Percentiles rank a stretch among this genome's conserved stretches.
Evolutionary conservation across 768 basidiomycete species (phyloP).

Genomic region (Mrakia frigida): DNA sequence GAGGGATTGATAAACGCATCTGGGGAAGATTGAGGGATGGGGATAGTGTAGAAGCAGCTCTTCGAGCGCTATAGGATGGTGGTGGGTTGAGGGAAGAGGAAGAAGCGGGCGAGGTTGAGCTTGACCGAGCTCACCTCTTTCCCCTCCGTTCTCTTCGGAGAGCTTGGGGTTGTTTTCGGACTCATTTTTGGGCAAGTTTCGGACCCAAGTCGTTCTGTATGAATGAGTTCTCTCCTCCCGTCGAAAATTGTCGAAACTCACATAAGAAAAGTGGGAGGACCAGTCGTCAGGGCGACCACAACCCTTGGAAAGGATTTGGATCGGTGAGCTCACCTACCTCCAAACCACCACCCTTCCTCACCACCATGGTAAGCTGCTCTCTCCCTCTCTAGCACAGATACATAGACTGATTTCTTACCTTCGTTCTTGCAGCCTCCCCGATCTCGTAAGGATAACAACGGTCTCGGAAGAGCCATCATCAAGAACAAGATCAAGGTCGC

Average conservation of each 20-base stretch:
- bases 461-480: slow-evolving; percentile 91
- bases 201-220: too few species aligned
- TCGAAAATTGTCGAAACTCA: too few species aligned
- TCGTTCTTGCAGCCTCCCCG: slow-evolving; percentile 33
- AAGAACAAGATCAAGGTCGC: slow-evolving; percentile 82
- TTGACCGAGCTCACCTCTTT: background rate
- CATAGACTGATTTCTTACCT: background rate
- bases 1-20: slow-evolving; percentile 8
- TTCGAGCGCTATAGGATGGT: background rate
- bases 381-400: too few species aligned
- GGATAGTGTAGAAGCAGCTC: background rate
- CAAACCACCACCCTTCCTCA: background rate
- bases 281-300: too few species aligned
- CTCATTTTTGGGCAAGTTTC: background rate
- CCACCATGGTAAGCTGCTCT: background rate
- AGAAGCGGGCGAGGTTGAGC: background rate
- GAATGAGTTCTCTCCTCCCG: too few species aligned
- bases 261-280: too few species aligned
- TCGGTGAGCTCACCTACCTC: background rate
- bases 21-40: background rate
- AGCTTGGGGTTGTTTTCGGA: background rate
- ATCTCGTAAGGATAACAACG: slow-evolving; percentile 46
- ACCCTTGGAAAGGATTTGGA: background rate
- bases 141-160: background rate
- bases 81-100: background rate